Evolutionary conservation across 2,329 filamentous ascomycete genomes (phyloP).

Genomic region (Didymella lethalis): DNA sequence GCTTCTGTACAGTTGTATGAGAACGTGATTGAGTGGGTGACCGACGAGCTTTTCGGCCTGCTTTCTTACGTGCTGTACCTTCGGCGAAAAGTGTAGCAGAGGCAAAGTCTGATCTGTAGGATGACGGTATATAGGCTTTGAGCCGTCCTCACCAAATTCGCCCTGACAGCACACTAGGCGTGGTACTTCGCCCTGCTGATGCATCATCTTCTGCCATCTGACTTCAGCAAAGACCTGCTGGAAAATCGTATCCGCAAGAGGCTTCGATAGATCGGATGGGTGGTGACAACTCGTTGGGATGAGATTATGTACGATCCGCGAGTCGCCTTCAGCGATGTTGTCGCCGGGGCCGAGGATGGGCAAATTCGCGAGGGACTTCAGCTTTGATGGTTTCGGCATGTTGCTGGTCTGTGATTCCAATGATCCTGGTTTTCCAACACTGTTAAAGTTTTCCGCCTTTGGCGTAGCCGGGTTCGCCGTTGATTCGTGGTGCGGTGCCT

Average conservation of each 20-base stretch:
- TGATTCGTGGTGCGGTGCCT: not conserved
- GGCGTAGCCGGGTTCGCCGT: not conserved
- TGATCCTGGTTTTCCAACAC: not conserved
- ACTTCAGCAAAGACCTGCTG: constrained; percentile 76
- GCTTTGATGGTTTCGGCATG: constrained; percentile 38
- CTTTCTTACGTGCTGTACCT: constrained; percentile 72
- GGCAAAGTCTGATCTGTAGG: constrained; percentile 88
- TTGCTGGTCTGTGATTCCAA: not conserved
- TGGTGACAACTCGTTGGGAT: constrained; percentile 59
- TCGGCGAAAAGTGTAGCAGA: constrained; percentile 76
- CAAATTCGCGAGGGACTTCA: constrained; percentile 50
- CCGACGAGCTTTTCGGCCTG: constrained; percentile 76
- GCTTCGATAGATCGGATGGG: constrained; percentile 38
- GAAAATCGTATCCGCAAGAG: constrained; percentile 69
- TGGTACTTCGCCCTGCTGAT: constrained; percentile 89
- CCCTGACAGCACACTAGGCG: constrained; percentile 92
- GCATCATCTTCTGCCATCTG: constrained; percentile 89
- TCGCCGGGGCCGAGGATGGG: constrained; percentile 58
- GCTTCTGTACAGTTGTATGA: constrained; percentile 92
- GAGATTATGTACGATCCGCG: constrained; percentile 73
- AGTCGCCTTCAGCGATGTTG: constrained; percentile 80
- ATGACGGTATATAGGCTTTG: constrained; percentile 90
- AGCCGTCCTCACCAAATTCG: constrained; percentile 70
- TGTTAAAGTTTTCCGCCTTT: not conserved
- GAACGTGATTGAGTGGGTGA: constrained; percentile 85